Conservation (phyloP, 257 asterid species). For the Solanum sitiens region DNA sequence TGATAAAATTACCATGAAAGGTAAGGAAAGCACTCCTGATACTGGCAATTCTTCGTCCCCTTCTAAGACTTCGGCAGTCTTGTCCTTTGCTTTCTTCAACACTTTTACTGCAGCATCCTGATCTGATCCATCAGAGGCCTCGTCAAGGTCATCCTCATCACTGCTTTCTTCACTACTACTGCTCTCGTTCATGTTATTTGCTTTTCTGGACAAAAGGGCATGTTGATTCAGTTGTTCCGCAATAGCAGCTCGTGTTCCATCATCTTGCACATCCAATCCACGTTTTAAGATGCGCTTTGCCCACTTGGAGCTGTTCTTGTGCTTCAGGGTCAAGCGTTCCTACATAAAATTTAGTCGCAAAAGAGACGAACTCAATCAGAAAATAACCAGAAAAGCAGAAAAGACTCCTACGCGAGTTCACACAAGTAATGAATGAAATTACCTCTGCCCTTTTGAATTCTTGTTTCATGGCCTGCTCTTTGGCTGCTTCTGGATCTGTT, state of each 20-base stretch:
- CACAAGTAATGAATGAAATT: neutral
- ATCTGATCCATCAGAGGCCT: conserved; percentile 40
- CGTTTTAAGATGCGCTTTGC: conserved; percentile 70
- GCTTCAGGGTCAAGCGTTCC: conserved; percentile 90
- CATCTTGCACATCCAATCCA: conserved; percentile 73
- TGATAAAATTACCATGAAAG: conserved; percentile 68
- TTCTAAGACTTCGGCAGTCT: conserved; percentile 48
- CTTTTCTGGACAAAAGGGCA: conserved; percentile 73
- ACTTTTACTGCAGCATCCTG: conserved; percentile 33
- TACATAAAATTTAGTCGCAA: conserved; percentile 15
- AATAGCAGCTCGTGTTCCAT: conserved; percentile 76
- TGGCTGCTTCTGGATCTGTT: conserved; percentile 82
- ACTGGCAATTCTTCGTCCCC: conserved; percentile 63
- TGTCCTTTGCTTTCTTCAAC: conserved; percentile 63
- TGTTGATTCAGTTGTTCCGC: conserved; percentile 76
- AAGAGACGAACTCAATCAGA: neutral
- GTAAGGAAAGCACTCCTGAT: conserved; percentile 79
- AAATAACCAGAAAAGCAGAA: neutral
- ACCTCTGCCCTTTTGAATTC: conserved; percentile 86
- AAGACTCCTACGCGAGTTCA: neutral
- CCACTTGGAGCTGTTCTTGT: conserved; percentile 77
- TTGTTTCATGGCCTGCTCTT: conserved; percentile 68
- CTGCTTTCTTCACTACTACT: conserved; percentile 81
- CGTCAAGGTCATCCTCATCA: conserved; percentile 57
- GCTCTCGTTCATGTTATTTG: conserved; percentile 57